Evolutionary conservation across 495 filamentous ascomycete genomes (phyloP), one percentile per base, ranked within the genome.

Genomic region (Neurospora hispaniola): DNA sequence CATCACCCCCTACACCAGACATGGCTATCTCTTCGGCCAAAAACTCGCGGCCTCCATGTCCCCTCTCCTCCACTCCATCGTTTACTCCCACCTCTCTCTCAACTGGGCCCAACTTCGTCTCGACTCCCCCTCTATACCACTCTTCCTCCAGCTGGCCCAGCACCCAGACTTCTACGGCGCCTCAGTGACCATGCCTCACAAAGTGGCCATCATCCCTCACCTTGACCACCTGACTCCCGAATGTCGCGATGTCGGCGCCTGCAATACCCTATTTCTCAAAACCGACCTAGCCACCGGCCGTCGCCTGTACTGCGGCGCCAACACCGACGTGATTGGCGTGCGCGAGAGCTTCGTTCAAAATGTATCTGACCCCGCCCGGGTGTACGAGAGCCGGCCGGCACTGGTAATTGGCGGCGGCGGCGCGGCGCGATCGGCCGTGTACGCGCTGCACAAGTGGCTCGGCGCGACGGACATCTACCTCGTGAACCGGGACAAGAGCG

Each of bases 181-280:
- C 16, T 89, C 90, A 31, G 87, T 93, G 62, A 94, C 90, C 66
- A 94, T 93, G 91, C 91, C 91, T 0, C 85, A 89, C 82, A 94
- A 94, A 81, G 85, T 93, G 66, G 83, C 85, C 71, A 91, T 93
- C 77, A 87, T 93, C 78, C 83, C 86, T 3, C 82, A 91, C 74
- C 85, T 93, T 8, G 90, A 94, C 79, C 86, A 88, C 42, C 80
- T 93, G 38, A 92, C 90, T 14, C 86, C 88, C 39, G 89, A 92
- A 78, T 90, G 85, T 70, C 85, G 85, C 16, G 88, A 88, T 69
- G 89, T 92, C 16, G 90, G 91, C 69, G 90, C 91, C 72, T 88
- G 88, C 81, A 93, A 94, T 84, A 94, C 91, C 10, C 85, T 94
- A 69, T 94, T 90, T 84, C 76, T 89, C 42, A 84, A 86, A 42